Percentiles rank a stretch among this genome's conserved stretches.
Conservation (phyloP, 495 filamentous ascomycete genomes). For the Collariella sp. region DNA sequence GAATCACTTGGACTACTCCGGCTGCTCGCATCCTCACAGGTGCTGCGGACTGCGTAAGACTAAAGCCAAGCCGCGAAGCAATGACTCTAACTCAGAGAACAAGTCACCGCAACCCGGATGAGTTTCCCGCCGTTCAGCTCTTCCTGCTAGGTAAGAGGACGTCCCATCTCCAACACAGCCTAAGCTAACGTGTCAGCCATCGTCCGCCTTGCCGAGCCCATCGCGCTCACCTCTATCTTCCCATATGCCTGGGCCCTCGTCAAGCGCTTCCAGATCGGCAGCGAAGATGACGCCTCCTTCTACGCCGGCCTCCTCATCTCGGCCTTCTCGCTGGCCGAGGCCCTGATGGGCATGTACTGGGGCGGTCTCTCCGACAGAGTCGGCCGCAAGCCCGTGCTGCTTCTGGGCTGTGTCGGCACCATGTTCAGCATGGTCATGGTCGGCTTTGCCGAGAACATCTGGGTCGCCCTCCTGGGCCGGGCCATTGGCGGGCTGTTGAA, state of each 20-base stretch:
- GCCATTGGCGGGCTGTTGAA: constrained; percentile 74
- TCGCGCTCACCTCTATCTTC: constrained; percentile 80
- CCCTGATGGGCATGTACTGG: constrained; percentile 78
- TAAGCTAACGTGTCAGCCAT: constrained; percentile 23
- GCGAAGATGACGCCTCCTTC: constrained; percentile 64
- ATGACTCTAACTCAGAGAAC: constrained; percentile 38
- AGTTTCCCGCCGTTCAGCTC: constrained; percentile 69
- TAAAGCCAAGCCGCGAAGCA: constrained; percentile 21
- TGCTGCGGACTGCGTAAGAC: constrained; percentile 20
- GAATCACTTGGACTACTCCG: not conserved
- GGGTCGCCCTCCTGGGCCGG: constrained; percentile 65
- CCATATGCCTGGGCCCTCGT: constrained; percentile 83
- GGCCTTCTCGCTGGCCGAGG: constrained; percentile 72
- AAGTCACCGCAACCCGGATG: constrained; percentile 45
- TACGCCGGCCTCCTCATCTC: constrained; percentile 80
- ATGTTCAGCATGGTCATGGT: constrained; percentile 72
- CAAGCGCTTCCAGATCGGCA: constrained; percentile 60
- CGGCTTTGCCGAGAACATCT: constrained; percentile 72
- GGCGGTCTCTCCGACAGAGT: constrained; percentile 71
- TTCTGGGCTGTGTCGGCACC: constrained; percentile 72
- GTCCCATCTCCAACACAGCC: not conserved
- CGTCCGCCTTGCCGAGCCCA: constrained; percentile 74
- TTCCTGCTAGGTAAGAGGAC: constrained; percentile 57
- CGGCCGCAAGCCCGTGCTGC: constrained; percentile 74
- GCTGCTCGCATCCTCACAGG: not conserved